Evolutionary conservation across 2,329 filamentous ascomycete species (phyloP), one percentile per base, ranked within the genome.

Genomic region (Colletotrichum zoysiae): DNA sequence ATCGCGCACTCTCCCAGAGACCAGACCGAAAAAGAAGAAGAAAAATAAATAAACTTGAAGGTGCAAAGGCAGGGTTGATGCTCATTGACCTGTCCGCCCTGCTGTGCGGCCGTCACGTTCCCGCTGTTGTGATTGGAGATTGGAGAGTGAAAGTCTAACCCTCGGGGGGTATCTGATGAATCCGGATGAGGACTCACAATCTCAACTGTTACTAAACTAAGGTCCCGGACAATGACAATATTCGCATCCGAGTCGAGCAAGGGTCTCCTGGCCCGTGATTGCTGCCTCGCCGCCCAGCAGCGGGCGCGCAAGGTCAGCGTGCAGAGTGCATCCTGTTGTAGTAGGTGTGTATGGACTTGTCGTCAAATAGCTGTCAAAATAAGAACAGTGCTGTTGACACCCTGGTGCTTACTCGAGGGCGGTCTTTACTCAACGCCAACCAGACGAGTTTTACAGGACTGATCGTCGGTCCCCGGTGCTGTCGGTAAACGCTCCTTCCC

Each of bases 151-250:
- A 61, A 67, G 60, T 7, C 42, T 33, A 56, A 51, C 48, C 23
- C 35, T 16, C 38, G 44, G 46, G 33, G 33, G 38, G 18, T 55
- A 18, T 55, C 53, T 60, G 18, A 44, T 16, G 38, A 40, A 60
- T 38, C 67, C 23, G 55, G 57, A 67, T 35, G 57, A 23, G 56
- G 50, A 59, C 14, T 51, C 35, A 61, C 26, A 70, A 48, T 23
- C 20, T 38, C 4, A 23, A 8, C 20, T 6, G 6, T 23, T 20
- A 16, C 20, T 38, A 20, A 38, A 12, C 33, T 9, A 23, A n/a
- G 33, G 57, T 38, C 57, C 40, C 20, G 33, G 7, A 46, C 38
- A 42, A 50, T 50, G 56, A 50, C 42, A 44, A 58, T 30, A 26
- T 44, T 38, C 42, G 50, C 30, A 26, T 51, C 26, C 57, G 58